Conservation (phyloP, 306 rosid species). For the Inga oerstediana region DNA sequence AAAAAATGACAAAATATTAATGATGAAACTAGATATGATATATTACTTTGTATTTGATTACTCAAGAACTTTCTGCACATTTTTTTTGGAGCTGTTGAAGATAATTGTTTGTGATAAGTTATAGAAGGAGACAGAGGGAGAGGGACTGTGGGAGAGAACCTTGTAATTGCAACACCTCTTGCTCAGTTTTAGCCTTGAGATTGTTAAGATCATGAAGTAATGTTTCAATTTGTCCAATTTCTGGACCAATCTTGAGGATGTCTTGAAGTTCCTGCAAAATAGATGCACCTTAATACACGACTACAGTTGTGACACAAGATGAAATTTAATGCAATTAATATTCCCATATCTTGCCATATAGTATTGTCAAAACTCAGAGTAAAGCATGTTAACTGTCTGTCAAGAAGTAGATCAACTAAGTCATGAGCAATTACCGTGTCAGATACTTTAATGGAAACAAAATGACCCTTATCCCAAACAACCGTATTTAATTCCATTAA, state of each 20-base stretch:
- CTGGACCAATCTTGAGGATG: neutral
- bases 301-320: neutral
- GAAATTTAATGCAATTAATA: neutral
- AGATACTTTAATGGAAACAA: neutral
- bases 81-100: neutral
- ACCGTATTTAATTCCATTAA: neutral
- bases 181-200: constrained; percentile 35
- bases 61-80: neutral
- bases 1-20: neutral
- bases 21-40: neutral
- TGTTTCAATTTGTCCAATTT: constrained; percentile 28
- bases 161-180: constrained; percentile 34
- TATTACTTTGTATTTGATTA: neutral
- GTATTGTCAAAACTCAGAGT: neutral
- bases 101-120: neutral
- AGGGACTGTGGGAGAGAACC: constrained; percentile 35
- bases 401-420: neutral
- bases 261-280: constrained; percentile 38
- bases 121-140: neutral
- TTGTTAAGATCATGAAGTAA: neutral
- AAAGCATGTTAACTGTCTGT: neutral
- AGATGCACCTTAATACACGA: constrained; percentile 15
- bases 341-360: neutral
- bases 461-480: neutral
- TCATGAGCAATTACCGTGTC: constrained; percentile 7